These are phyloP conservation scores for Echium plantagineum DNA, from an alignment of 257 asterid genomes.

Conservation along the genomic window DNA sequence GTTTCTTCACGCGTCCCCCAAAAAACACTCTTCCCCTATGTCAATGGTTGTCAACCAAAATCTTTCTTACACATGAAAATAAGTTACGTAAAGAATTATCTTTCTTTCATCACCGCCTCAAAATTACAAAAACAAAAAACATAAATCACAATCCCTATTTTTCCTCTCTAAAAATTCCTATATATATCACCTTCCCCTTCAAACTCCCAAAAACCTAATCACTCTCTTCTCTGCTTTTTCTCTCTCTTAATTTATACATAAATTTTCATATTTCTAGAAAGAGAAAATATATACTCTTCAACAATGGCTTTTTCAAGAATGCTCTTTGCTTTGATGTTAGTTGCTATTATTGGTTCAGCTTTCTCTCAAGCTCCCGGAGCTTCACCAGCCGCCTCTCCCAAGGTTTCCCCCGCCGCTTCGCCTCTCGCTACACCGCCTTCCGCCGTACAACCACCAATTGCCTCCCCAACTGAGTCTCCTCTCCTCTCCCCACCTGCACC, in stretches of 20 bases:
- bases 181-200: not conserved
- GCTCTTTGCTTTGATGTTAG: slow-evolving; percentile 19
- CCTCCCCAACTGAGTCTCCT: slow-evolving; percentile 12
- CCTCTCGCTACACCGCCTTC: slow-evolving; percentile 25
- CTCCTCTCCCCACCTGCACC: slow-evolving; percentile 11
- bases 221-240: slow-evolving; percentile 5
- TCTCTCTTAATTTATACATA: slow-evolving; percentile 5
- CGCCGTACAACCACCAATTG: slow-evolving; percentile 10
- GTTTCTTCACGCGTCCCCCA: slow-evolving; percentile 10
- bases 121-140: not conserved
- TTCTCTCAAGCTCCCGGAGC: slow-evolving; percentile 40
- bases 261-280: not conserved
- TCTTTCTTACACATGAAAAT: slow-evolving; percentile 1
- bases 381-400: slow-evolving; percentile 29
- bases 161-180: slow-evolving; percentile 7
- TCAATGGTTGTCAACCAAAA: slow-evolving; percentile 21
- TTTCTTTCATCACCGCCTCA: slow-evolving; percentile 2
- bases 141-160: not conserved
- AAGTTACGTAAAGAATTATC: not conserved
- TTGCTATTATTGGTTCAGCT: slow-evolving; percentile 29
- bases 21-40: not conserved
- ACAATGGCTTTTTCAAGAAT: slow-evolving; percentile 23
- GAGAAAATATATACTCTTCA: not conserved
- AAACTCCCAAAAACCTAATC: not conserved
- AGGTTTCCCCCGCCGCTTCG: slow-evolving; percentile 10